These are phyloP conservation scores for Exobasidium rhododendri DNA, from an alignment of 1,284 basidiomycete genomes.

Conservation along the genomic window DNA sequence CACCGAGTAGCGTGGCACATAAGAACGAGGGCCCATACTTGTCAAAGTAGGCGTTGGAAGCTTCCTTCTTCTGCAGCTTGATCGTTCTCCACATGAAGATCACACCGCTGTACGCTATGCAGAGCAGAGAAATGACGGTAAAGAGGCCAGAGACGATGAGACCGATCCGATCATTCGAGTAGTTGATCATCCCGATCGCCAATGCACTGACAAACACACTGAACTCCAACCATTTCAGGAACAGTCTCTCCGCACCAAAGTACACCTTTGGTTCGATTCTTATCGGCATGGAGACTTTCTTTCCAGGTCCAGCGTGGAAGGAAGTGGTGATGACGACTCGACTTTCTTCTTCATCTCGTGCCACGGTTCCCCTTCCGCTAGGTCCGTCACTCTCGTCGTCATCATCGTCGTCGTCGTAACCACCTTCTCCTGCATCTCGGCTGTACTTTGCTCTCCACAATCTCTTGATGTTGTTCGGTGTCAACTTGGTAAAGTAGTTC, in stretches of 20 bases:
- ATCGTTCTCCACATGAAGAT: conserved; percentile 84
- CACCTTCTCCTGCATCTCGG: conserved; percentile 20
- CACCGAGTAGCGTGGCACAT: conserved; percentile 38
- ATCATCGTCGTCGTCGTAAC: conserved; percentile 49
- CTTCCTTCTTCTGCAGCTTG: conserved; percentile 60
- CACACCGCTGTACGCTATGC: conserved; percentile 80
- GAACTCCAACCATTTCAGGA: conserved; percentile 75
- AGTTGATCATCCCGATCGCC: conserved; percentile 66
- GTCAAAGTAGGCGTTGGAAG: conserved; percentile 52
- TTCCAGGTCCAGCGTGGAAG: conserved; percentile 79
- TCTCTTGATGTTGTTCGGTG: conserved; percentile 46
- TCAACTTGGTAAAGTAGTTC: conserved; percentile 51
- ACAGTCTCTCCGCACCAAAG: conserved; percentile 89
- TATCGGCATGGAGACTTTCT: conserved; percentile 85
- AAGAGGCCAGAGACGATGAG: conserved; percentile 81
- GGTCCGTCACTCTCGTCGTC: conserved; percentile 54
- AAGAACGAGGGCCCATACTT: conserved; percentile 47
- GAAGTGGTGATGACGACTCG: conserved; percentile 63
- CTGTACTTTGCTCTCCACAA: conserved; percentile 44
- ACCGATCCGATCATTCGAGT: conserved; percentile 73
- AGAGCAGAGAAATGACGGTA: conserved; percentile 80
- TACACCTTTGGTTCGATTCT: conserved; percentile 96
- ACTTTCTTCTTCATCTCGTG: conserved; percentile 41
- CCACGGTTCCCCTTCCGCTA: conserved; percentile 27
- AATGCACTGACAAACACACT: conserved; percentile 62